Evolutionary conservation across 2,329 filamentous ascomycete genomes (phyloP).

Genomic region (Aspergillus jensenii): DNA sequence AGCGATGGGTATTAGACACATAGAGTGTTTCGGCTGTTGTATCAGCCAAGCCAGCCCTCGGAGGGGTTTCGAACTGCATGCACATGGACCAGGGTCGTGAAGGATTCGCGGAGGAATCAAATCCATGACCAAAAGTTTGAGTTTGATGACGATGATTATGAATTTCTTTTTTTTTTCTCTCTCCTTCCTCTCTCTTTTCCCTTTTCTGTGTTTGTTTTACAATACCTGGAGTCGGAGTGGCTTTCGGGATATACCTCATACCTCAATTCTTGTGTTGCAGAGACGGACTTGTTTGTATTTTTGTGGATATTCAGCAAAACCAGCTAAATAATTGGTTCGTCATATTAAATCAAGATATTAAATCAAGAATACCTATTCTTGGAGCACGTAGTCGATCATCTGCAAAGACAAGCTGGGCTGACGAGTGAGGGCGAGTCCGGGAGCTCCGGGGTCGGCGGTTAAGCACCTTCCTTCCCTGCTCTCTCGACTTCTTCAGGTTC

Average conservation of each 20-base stretch:
- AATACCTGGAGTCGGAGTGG: slow-evolving; percentile 15
- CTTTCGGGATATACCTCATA: slow-evolving; percentile 17
- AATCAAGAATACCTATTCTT: neutral
- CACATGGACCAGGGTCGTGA: slow-evolving; percentile 3
- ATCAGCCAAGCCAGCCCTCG: neutral
- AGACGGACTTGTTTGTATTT: slow-evolving; percentile 6
- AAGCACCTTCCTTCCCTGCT: neutral
- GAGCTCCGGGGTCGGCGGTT: neutral
- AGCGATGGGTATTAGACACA: neutral
- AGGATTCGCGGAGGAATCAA: slow-evolving; percentile 1
- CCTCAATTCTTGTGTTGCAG: slow-evolving; percentile 5
- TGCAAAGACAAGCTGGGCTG: neutral
- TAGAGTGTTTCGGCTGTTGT: slow-evolving; percentile 1
- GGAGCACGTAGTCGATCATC: neutral
- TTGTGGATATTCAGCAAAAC: slow-evolving; percentile 2
- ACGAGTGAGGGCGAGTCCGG: neutral
- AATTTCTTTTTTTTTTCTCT: slow-evolving; percentile 1
- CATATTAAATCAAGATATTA: neutral
- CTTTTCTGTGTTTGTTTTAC: neutral
- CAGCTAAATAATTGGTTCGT: slow-evolving; percentile 6
- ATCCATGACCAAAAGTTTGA: slow-evolving; percentile 18
- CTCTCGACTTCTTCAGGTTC: neutral
- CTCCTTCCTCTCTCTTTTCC: neutral
- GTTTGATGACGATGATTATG: slow-evolving; percentile 15
- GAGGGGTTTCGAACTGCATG: neutral